These are phyloP conservation scores for Metschnikowia continentalis DNA, from an alignment of 805 yeast genomes.

Conservation along the genomic window DNA sequence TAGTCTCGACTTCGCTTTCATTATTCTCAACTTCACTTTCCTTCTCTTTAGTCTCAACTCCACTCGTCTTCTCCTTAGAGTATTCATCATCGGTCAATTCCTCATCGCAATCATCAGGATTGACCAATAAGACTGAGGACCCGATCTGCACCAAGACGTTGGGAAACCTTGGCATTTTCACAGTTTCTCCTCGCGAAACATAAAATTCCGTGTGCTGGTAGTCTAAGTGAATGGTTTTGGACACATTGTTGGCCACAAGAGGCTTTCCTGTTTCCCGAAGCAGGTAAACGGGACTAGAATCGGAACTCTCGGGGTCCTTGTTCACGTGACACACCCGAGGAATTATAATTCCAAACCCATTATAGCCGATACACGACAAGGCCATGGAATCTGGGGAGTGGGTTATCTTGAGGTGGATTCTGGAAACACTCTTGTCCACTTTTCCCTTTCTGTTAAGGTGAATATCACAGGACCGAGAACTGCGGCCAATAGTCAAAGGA, in stretches of 20 bases:
- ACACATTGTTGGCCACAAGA: constrained; percentile 17
- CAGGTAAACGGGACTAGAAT: constrained; percentile 9
- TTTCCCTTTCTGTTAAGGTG: constrained; percentile 28
- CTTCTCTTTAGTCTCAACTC: too few species aligned
- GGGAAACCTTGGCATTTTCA: constrained; percentile 58
- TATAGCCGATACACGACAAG: constrained; percentile 74
- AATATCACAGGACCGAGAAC: constrained; percentile 56
- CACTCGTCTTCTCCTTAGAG: not conserved
- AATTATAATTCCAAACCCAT: constrained; percentile 67
- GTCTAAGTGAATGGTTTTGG: constrained; percentile 40
- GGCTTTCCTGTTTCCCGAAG: constrained; percentile 23
- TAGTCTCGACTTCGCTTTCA: too few species aligned
- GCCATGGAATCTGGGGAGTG: constrained; percentile 43
- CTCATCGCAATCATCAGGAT: constrained; percentile 43
- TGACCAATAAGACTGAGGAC: constrained; percentile 54
- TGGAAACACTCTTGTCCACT: constrained; percentile 56
- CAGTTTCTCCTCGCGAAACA: constrained; percentile 58
- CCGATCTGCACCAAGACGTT: constrained; percentile 68
- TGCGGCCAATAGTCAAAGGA: constrained; percentile 57
- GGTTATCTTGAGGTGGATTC: constrained; percentile 56
- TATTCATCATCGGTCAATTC: constrained; percentile 44
- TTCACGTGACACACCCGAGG: constrained; percentile 45
- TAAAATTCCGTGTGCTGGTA: constrained; percentile 48
- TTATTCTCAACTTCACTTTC: too few species aligned
- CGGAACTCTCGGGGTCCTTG: constrained; percentile 12